Conservation (phyloP, 495 filamentous ascomycete genomes). For the Pyrenopolyporus hunteri region DNA sequence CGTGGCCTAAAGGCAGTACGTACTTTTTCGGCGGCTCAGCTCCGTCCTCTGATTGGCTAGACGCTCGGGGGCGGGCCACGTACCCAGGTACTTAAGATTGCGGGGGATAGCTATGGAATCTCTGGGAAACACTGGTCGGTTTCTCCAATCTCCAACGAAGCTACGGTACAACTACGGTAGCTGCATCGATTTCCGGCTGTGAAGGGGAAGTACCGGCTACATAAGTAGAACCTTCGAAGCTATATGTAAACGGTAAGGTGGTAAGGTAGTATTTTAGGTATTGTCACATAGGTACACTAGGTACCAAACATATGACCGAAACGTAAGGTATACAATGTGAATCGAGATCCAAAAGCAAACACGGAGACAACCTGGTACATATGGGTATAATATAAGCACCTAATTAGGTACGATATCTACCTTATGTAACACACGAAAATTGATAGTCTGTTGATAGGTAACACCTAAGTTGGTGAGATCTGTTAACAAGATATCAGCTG, state of each 20-base stretch:
- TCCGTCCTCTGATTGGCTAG: constrained; percentile 35
- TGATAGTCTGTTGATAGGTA: background rate
- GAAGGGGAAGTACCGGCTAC: background rate
- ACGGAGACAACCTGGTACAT: too few relatives aligned
- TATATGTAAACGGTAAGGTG: too few relatives aligned
- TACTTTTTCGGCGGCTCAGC: constrained; percentile 24
- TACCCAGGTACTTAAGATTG: constrained; percentile 23
- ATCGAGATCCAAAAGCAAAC: too few relatives aligned
- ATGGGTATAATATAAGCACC: too few relatives aligned
- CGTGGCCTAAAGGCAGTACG: constrained; percentile 41
- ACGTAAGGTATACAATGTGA: too few relatives aligned
- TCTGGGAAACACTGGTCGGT: constrained; percentile 14
- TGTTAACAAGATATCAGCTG: constrained; percentile 31
- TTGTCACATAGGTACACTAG: too few relatives aligned
- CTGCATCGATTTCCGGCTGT: background rate
- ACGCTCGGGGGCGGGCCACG: constrained; percentile 8
- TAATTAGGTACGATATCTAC: too few relatives aligned
- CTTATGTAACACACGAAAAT: too few relatives aligned
- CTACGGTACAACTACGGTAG: background rate
- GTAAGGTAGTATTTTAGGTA: too few relatives aligned
- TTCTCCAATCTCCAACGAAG: constrained; percentile 4
- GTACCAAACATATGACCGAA: too few relatives aligned
- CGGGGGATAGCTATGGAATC: constrained; percentile 34
- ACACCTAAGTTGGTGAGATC: constrained; percentile 21
- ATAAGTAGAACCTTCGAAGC: too few relatives aligned